Base-by-base conservation (phyloP, 1,284 basidiomycete species). In the Amanita bisporigera region DNA sequence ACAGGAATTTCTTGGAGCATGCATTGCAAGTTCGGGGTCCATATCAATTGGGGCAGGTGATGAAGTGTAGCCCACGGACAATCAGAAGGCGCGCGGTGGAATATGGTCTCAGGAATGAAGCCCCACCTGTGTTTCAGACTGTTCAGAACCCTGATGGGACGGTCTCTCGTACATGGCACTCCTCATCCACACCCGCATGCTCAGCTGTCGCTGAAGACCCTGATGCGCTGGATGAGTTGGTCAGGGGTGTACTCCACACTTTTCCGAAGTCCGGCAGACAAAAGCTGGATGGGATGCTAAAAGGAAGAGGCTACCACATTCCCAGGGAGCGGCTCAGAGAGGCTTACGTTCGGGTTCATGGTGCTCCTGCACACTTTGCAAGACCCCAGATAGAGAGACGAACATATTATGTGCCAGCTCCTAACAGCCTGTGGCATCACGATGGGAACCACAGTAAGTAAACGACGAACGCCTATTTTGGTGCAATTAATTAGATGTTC, bases 261-360 rank as follows among this genome's bases (percentile, higher is more conserved):
- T 78, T 73, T 69, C 73, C 72, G 1, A 57, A 57, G 5, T 73
- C 72, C 67, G 75, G 77, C 6, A 36, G 66, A 12, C 12, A 67
- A 17, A 78, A 78, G 74, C 63, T 75, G 55, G 67, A 75, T 61
- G 76, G 76, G 14, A 61, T 69, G 52, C 66, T 78, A 12, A 50
- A 54, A 36, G 57, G 49, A 3, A 43, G 72, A n/a, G 72, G 74
- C 19, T 64, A 71, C 29, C 67, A 63, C 29, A 69, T 78, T 17
- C 72, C 75, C 24, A 47, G 69, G 17, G 55, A 65, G 17, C 63
- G 72, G 6, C 66, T 78, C 31, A 24, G 47, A 11, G 63, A 9
- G 31, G 73, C 69, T 49, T 75, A 74, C 60, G 21, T 64, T 19
- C 68, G n/a, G n/a, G n/a, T n/a, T n/a, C n/a, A n/a, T n/a, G n/a